Conservation (phyloP, 1,284 basidiomycete species). For the Crepidotus sp. region DNA sequence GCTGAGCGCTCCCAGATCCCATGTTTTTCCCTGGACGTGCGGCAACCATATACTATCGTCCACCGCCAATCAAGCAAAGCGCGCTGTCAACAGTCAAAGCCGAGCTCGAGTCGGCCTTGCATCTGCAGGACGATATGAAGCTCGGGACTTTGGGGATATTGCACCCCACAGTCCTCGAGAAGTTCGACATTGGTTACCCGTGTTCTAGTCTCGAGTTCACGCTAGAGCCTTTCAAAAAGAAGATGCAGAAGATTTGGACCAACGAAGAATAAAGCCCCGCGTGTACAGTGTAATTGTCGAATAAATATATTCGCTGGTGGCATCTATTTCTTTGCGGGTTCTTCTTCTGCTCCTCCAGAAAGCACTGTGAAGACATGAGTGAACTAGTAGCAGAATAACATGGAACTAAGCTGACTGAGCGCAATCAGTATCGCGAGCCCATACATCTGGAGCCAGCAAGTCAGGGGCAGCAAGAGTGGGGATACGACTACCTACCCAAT, state of each 20-base stretch:
- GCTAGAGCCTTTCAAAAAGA: constrained; percentile 86
- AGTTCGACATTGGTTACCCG: constrained; percentile 92
- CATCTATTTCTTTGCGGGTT: constrained; percentile 19
- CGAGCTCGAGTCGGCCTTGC: constrained; percentile 30
- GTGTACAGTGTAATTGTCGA: neutral
- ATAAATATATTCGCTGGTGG: neutral
- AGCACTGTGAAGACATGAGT: constrained; percentile 18
- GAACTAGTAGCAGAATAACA: neutral
- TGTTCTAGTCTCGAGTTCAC: constrained; percentile 94
- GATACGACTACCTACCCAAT: constrained; percentile 43
- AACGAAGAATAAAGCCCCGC: neutral
- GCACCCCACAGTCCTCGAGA: constrained; percentile 84
- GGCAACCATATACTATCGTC: constrained; percentile 83
- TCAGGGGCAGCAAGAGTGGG: neutral
- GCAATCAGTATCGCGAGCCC: constrained; percentile 52
- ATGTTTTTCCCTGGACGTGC: constrained; percentile 94
- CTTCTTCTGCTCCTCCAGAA: constrained; percentile 24
- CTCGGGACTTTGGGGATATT: constrained; percentile 85
- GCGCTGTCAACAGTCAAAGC: constrained; percentile 25
- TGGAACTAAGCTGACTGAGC: constrained; percentile 46
- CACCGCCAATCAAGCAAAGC: constrained; percentile 34
- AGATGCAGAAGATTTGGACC: constrained; percentile 24
- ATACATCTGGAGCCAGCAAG: constrained; percentile 38
- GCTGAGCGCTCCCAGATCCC: constrained; percentile 45
- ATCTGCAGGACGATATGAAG: constrained; percentile 44